Evolutionary conservation across 768 basidiomycete genomes (phyloP), one percentile per base, ranked within the genome.

Genomic region (Phlebiopsis gigantea): DNA sequence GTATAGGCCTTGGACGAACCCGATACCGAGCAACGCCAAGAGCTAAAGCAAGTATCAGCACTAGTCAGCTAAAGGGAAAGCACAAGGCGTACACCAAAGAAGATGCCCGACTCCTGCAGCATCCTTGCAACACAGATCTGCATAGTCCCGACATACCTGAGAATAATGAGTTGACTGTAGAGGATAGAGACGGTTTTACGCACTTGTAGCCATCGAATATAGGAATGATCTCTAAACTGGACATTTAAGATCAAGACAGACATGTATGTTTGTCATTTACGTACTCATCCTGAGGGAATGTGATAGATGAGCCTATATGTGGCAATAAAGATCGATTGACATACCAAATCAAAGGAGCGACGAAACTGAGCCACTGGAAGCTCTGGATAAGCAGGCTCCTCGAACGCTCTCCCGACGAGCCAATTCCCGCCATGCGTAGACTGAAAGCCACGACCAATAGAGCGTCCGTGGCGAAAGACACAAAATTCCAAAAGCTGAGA

Each of bases 101-200:
- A 95, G 47, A 97, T 78, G 2, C 90, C 87, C 19, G 92, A 94
- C 71, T 98, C 93, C 66, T 88, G 86, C 60, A 98, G 72, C 94
- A 98, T 98, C 12, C 93, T 79, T 19, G 90, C 84, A 1, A 96
- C 84, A 59, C 94, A 95, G 26, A 98, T 93, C 67, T 96, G 93
- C 85, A 97, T 85, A 0, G 88, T 93, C 7, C 94, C 94, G 46
- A 98, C 83, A 63, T 90, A 90, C 65, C 87, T 89, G 51, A 8
- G 30, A 46, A 52, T 46, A 28, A 25, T 9, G 46, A 30, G 3
- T 53, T 28, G 15, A 21, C 1, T 39, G 1, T 7, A 26, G 10
- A 46, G 50, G 17, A 57, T 30, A 31, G n/a, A 26, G 50, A 39
- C 24, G n/a, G 31, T 10, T 34, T n/a, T 39, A 57, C 80, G 62